Percentiles rank a stretch among this genome's conserved stretches.
phyloP scores from a whole-genome alignment of 768 basidiomycete genomes.

The Boletus sp. region DNA sequence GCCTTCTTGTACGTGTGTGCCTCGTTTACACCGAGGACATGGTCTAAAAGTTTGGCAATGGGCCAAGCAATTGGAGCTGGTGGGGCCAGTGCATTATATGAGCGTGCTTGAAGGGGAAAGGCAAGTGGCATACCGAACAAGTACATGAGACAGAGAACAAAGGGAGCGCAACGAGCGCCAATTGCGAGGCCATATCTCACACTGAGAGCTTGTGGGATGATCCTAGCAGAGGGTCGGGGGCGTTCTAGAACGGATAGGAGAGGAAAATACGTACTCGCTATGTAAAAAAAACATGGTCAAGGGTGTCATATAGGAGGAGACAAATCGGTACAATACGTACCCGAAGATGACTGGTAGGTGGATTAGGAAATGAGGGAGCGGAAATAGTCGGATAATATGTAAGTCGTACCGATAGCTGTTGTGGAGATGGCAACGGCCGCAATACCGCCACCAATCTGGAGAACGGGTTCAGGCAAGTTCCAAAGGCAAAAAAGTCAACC shows the following conservation, averaged over 20 bases:
- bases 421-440: slow-evolving; percentile 80
- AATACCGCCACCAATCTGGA: slow-evolving; percentile 64
- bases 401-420: slow-evolving; percentile 45
- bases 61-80: slow-evolving; percentile 77
- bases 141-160: slow-evolving; percentile 75
- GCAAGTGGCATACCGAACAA: slow-evolving; percentile 37
- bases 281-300: slow-evolving; percentile 2
- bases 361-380: background rate
- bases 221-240: slow-evolving; percentile 34
- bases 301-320: background rate
- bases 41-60: slow-evolving; percentile 72
- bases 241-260: background rate
- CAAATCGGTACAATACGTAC: slow-evolving; percentile 38
- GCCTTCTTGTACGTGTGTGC: slow-evolving; percentile 80
- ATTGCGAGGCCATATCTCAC: slow-evolving; percentile 77
- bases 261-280: slow-evolving; percentile 36
- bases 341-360: slow-evolving; percentile 71
- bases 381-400: background rate
- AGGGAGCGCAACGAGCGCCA: slow-evolving; percentile 74
- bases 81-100: background rate
- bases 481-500: slow-evolving; percentile 47
- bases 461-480: slow-evolving; percentile 45
- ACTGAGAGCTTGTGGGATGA: slow-evolving; percentile 74
- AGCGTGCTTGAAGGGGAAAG: background rate
- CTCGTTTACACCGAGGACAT: slow-evolving; percentile 72